These are phyloP conservation scores for Pichia sp. DNA, from an alignment of 1,139 yeast species.

Conservation along the genomic window DNA sequence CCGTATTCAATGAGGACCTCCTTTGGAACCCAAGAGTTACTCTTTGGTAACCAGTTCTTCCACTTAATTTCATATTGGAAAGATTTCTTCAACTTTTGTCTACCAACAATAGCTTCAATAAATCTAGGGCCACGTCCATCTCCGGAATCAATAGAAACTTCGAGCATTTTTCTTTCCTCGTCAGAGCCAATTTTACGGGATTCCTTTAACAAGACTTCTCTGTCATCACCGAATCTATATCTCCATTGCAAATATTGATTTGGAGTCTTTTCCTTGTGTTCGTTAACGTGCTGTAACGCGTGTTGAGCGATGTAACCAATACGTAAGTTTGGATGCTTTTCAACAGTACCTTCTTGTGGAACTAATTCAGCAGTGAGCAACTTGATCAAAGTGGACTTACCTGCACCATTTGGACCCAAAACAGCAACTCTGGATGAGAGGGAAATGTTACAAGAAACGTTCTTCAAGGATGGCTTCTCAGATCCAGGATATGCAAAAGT, in stretches of 20 bases:
- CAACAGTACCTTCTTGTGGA: conserved; percentile 84
- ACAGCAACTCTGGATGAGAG: conserved; percentile 94
- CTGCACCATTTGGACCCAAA: conserved; percentile 98
- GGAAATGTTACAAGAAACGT: conserved; percentile 84
- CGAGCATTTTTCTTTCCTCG: conserved; percentile 77
- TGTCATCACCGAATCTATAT: conserved; percentile 95
- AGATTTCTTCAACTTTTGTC: conserved; percentile 92
- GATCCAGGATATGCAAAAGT: conserved; percentile 90
- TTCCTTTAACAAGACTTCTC: conserved; percentile 91
- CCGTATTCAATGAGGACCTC: conserved; percentile 77
- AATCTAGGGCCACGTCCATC: conserved; percentile 89
- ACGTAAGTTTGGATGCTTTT: conserved; percentile 96
- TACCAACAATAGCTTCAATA: conserved; percentile 91
- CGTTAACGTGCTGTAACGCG: conserved; percentile 94
- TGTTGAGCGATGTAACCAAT: conserved; percentile 99
- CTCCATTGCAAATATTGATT: conserved; percentile 98
- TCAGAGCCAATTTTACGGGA: conserved; percentile 73
- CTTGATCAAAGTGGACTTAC: conserved; percentile 93
- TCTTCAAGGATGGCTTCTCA: conserved; percentile 65
- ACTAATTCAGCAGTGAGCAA: conserved; percentile 85
- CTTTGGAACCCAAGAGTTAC: conserved; percentile 88
- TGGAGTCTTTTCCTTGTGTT: conserved; percentile 96
- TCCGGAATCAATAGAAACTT: conserved; percentile 65
- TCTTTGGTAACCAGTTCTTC: conserved; percentile 89
- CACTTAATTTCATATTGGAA: conserved; percentile 97